phyloP scores from a whole-genome alignment of 1,139 yeast species.

The Suhomyces coccinellae region DNA sequence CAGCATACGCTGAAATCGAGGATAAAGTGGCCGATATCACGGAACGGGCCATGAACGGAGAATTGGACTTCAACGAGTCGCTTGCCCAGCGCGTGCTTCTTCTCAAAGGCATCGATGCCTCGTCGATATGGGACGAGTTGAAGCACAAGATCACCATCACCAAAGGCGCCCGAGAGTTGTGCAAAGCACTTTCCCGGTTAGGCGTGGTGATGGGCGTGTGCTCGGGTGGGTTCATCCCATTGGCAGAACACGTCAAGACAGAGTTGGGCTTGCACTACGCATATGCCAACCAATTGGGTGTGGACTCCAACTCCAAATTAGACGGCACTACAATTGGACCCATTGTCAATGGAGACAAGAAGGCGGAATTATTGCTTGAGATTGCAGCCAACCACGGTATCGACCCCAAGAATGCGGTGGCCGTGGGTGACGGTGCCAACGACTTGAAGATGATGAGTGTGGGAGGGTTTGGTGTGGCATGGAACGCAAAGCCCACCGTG shows the following conservation, averaged over 20 bases:
- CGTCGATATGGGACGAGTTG: constrained; percentile 75
- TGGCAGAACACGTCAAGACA: constrained; percentile 73
- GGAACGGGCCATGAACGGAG: constrained; percentile 96
- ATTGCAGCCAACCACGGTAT: constrained; percentile 67
- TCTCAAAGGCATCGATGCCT: constrained; percentile 75
- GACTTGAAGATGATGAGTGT: constrained; percentile 89
- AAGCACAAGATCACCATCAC: constrained; percentile 70
- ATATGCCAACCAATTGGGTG: constrained; percentile 73
- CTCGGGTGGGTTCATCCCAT: constrained; percentile 92
- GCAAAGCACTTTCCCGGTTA: constrained; percentile 56
- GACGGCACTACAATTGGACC: constrained; percentile 65
- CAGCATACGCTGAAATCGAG: constrained; percentile 82
- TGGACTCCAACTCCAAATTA: constrained; percentile 59
- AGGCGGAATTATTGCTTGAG: constrained; percentile 69
- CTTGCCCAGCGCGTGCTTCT: constrained; percentile 71
- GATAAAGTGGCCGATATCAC: constrained; percentile 79
- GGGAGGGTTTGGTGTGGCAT: constrained; percentile 95
- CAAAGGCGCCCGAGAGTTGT: constrained; percentile 76
- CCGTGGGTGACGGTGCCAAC: constrained; percentile 98
- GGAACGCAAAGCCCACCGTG: constrained; percentile 96
- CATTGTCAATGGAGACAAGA: constrained; percentile 81
- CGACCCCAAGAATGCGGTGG: constrained; percentile 60
- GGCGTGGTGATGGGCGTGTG: constrained; percentile 82
- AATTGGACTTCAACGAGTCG: constrained; percentile 85
- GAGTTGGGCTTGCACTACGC: constrained; percentile 80